Conservation (phyloP, 1,284 basidiomycete species). For the Amylostereum areolatum region DNA sequence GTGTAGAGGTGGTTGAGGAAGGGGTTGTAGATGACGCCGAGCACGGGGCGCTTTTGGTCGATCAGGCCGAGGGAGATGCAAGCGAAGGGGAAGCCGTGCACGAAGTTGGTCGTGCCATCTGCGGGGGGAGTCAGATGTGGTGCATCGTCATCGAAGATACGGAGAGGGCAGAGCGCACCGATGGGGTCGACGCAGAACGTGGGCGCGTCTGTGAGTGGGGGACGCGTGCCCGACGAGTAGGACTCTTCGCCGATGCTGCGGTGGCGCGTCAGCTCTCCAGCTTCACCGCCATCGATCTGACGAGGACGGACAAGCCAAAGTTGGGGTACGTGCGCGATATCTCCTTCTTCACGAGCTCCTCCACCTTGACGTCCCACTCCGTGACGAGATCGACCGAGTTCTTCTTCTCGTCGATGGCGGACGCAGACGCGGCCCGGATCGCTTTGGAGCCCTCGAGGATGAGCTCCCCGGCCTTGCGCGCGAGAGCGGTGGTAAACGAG, state of each 20-base stretch:
- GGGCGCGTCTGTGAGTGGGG: constrained; percentile 76
- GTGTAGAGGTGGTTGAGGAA: constrained; percentile 86
- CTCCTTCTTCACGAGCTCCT: constrained; percentile 75
- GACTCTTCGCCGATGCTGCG: constrained; percentile 89
- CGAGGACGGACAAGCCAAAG: constrained; percentile 74
- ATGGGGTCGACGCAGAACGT: constrained; percentile 93
- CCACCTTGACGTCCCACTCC: constrained; percentile 91
- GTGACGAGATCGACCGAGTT: constrained; percentile 95
- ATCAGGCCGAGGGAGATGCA: constrained; percentile 92
- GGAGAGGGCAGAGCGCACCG: constrained; percentile 33
- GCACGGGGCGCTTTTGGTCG: constrained; percentile 70
- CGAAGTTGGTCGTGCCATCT: constrained; percentile 94
- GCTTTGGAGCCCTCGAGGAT: constrained; percentile 72
- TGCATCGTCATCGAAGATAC: background rate
- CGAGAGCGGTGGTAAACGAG: constrained; percentile 67
- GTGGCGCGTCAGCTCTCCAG: background rate
- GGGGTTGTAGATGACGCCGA: constrained; percentile 92
- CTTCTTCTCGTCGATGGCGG: constrained; percentile 76
- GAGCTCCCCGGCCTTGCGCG: constrained; percentile 63
- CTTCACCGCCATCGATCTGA: background rate
- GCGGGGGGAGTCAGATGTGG: constrained; percentile 3
- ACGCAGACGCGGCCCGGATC: constrained; percentile 48
- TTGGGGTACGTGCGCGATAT: constrained; percentile 66
- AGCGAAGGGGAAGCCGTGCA: constrained; percentile 86
- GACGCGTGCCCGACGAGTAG: constrained; percentile 65